phyloP scores from a whole-genome alignment of 2,329 filamentous ascomycete genomes.

The Talaromyces sp. region DNA sequence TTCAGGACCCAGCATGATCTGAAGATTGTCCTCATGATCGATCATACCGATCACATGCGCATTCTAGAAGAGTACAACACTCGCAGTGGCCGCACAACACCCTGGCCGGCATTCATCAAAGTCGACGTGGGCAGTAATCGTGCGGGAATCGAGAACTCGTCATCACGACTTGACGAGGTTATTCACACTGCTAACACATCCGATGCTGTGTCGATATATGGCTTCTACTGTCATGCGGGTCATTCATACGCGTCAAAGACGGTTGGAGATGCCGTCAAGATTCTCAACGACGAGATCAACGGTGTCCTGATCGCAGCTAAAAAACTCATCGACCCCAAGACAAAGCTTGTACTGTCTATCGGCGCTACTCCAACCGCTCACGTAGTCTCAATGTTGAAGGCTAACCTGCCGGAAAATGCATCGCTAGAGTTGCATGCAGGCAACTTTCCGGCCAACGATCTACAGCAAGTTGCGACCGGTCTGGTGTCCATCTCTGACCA shows the following conservation, averaged over 20 bases:
- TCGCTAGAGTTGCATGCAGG: conserved; percentile 39
- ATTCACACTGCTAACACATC: conserved; percentile 30
- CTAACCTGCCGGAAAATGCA: conserved; percentile 24
- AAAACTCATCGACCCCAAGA: conserved; percentile 21
- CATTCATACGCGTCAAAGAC: conserved; percentile 38
- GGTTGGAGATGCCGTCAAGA: conserved; percentile 30
- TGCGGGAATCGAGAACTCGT: conserved; percentile 32
- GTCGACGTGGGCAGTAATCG: conserved; percentile 37
- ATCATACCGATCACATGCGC: conserved; percentile 35
- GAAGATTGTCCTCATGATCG: conserved; percentile 21
- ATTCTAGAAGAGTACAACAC: conserved; percentile 26
- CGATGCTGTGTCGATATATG: conserved; percentile 31
- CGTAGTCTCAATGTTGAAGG: conserved; percentile 30
- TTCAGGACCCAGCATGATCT: conserved; percentile 13
- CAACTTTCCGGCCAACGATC: conserved; percentile 39
- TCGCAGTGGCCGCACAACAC: conserved; percentile 1
- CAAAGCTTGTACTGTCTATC: conserved; percentile 32
- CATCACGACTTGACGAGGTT: conserved; percentile 26
- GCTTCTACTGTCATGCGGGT: conserved; percentile 41
- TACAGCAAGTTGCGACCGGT: conserved; percentile 40
- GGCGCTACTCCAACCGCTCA: conserved; percentile 40
- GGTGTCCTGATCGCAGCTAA: conserved; percentile 31
- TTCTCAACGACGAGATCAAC: conserved; percentile 31
- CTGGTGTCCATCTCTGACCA: conserved; percentile 30
- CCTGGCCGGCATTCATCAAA: conserved; percentile 40